Evolutionary conservation across 208 protist species (phyloP).

Genomic region (Crithidia mellificae): DNA sequence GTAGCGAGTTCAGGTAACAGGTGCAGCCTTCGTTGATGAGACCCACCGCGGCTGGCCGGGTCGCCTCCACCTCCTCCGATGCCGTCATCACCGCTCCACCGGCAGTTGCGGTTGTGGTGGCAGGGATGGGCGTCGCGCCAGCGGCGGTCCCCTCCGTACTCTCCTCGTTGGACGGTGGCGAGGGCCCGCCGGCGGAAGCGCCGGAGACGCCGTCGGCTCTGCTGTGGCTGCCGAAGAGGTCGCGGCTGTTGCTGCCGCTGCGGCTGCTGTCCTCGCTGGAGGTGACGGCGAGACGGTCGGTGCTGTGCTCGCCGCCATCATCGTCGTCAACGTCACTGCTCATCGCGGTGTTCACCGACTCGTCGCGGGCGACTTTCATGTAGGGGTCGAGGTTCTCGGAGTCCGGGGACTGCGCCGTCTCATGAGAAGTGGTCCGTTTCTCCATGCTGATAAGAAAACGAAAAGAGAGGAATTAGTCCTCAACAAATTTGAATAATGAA

Average conservation of each 20-base stretch:
- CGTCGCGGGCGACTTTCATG: slow-evolving; percentile 12
- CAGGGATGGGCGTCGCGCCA: no score
- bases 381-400: slow-evolving; percentile 11
- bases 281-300: slow-evolving; percentile 17
- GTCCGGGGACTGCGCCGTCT: not conserved
- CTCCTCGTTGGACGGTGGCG: not conserved
- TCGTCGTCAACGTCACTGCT: slow-evolving; percentile 11
- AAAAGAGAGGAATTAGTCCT: no score
- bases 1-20: slow-evolving; percentile 91
- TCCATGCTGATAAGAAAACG: slow-evolving; percentile 12
- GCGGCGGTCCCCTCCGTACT: no score
- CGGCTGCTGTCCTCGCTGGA: slow-evolving; percentile 22
- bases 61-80: not conserved
- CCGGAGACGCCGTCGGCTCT: not conserved
- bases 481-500: no score
- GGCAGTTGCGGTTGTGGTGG: no score
- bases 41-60: slow-evolving; percentile 41
- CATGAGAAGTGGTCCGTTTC: not conserved
- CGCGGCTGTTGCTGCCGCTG: slow-evolving; percentile 13
- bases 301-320: slow-evolving; percentile 18
- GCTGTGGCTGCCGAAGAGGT: slow-evolving; percentile 3
- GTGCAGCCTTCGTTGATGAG: slow-evolving; percentile 91
- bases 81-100: no score
- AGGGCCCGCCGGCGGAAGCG: not conserved
- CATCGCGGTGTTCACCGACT: slow-evolving; percentile 15